Evolutionary conservation across 352 stramenopile genomes (phyloP).

Genomic region (Globisporangium sylvaticum): DNA sequence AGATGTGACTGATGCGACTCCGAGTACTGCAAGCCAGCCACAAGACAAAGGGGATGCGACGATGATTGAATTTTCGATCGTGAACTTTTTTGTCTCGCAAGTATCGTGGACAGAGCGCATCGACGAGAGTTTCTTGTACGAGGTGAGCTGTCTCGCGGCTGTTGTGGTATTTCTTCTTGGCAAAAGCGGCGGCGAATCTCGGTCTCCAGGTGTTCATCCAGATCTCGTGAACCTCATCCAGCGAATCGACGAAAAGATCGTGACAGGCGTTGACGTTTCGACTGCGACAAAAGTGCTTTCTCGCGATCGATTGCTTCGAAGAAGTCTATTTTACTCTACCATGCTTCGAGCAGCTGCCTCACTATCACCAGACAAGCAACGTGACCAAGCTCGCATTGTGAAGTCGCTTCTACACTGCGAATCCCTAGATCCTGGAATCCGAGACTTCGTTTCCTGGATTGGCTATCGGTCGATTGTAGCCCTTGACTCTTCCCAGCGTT

Average conservation of each 20-base stretch:
- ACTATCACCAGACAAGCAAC: neutral
- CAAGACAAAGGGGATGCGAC: neutral
- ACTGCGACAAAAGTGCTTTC: neutral
- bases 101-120: conserved; percentile 1
- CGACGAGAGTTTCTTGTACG: conserved; percentile 3
- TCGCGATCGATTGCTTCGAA: neutral
- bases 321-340: conserved; percentile 9
- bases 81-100: conserved; percentile 2
- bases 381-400: neutral
- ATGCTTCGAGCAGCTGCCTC: conserved; percentile 8
- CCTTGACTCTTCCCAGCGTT: neutral
- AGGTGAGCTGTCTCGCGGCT: conserved; percentile 9
- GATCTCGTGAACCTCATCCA: conserved; percentile 5
- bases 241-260: conserved; percentile 5
- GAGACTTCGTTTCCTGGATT: conserved; percentile 10
- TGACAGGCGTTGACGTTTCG: neutral
- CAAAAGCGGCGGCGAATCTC: neutral
- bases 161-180: conserved; percentile 8
- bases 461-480: neutral
- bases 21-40: neutral
- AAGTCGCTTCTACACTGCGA: conserved; percentile 1
- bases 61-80: neutral
- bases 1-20: neutral
- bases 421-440: neutral
- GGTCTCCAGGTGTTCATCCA: neutral